phyloP scores from a whole-genome alignment of 2,329 filamentous ascomycete species.

The Ceratocystis alfenasii region DNA sequence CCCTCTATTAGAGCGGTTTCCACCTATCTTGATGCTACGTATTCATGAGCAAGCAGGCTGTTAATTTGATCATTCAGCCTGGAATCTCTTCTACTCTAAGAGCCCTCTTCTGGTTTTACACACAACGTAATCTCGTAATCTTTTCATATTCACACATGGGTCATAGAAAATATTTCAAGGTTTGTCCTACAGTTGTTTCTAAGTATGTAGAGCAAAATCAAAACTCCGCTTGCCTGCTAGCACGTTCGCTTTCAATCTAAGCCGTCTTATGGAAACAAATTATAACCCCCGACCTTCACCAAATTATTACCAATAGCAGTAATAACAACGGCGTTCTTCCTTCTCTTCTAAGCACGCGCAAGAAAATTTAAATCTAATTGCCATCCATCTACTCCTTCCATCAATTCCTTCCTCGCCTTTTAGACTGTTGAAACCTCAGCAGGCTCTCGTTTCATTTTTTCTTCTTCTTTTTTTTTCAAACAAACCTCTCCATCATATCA shows the following conservation, averaged over 20 bases:
- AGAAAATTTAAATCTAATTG: background rate
- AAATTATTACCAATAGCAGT: background rate
- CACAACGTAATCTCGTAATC: background rate
- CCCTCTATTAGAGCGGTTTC: background rate
- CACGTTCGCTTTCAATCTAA: background rate
- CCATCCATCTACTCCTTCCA: background rate
- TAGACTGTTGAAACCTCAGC: background rate
- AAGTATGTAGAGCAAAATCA: background rate
- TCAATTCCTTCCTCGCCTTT: background rate
- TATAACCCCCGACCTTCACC: background rate
- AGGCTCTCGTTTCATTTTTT: background rate
- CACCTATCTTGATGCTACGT: too few species aligned
- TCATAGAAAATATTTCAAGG: background rate
- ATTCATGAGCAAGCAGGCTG: background rate
- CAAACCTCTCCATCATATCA: background rate
- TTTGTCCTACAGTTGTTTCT: background rate
- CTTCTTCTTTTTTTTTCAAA: background rate
- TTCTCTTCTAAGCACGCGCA: background rate
- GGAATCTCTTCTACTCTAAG: background rate
- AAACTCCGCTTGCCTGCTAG: background rate
- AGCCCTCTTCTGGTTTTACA: background rate
- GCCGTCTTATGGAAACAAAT: background rate
- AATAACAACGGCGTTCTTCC: background rate
- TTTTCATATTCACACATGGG: background rate
- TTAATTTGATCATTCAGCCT: background rate